Base-by-base conservation (phyloP, 2,329 filamentous ascomycete species). In the Purpureocillium lavendulum region DNA sequence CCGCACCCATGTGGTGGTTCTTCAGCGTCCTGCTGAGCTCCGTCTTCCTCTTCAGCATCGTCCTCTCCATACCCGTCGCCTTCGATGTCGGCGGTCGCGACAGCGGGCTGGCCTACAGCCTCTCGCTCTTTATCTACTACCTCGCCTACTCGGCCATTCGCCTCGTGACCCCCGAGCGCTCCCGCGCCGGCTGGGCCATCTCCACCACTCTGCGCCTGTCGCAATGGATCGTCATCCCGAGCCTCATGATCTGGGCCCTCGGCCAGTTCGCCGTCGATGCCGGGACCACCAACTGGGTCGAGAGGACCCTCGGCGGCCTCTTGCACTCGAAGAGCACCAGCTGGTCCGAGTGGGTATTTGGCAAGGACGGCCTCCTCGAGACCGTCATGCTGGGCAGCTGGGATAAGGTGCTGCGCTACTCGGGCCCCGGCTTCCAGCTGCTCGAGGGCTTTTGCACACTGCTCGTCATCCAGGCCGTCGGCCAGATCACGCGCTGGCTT, bases 11-110 rank as follows among this genome's bases (percentile, higher is more conserved):
- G 86, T 88, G 83, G 73, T 76, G 72, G 83, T 73, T 90, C 64
- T 79, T 89, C 64, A 82, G 83, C 60, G 75, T 83, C 60, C 59
- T 89, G 52, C 87, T 87, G 57, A 87, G 87, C 66, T 73, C 82
- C 58, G 66, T 87, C 65, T 97, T 96, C 67, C 80, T 97, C 54
- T 75, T 89, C 65, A 85, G 85, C 66, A 88, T 96, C 62, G 81
- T 97, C 58, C 84, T 97, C 59, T 95, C 88, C 46, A 92, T 98
- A 59, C 92, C 92, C 45, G 82, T 98, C 59, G 87, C 90, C 55
- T 97, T 97, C 69, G 92, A 98, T 77, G 90, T 97, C 56, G 92
- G 92, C 59, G 92, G 92, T 46, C 82, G 87, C 55, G 89, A 92
- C 53, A 94, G 88, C 57, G 92, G 92, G 43, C 74, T 98, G 56